phyloP scores from a whole-genome alignment of 306 rosid species.

The Castanea crenata region DNA sequence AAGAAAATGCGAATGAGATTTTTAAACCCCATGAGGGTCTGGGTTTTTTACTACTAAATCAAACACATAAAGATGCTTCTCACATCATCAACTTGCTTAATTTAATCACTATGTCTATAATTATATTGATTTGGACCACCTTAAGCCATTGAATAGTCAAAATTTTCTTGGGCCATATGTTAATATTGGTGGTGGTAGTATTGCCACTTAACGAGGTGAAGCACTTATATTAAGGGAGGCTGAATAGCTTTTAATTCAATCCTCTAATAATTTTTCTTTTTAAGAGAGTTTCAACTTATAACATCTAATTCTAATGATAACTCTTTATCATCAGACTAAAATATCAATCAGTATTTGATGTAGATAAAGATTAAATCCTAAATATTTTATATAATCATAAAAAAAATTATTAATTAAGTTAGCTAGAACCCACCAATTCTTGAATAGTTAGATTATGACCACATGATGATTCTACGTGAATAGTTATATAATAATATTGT shows the following conservation, averaged over 20 bases:
- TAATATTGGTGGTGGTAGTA: no score
- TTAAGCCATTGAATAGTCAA: not conserved
- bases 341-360: no score
- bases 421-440: fast-evolving
- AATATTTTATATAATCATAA: no score
- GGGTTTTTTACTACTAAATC: not conserved
- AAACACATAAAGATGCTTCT: conserved; percentile 13
- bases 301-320: fast-evolving
- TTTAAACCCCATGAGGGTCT: conserved; percentile 1
- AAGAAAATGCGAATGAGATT: not conserved
- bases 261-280: no score
- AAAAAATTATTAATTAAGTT: fast-evolving
- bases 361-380: fast-evolving
- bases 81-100: not conserved
- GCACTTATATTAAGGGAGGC: not conserved
- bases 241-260: not conserved
- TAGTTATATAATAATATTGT: not conserved
- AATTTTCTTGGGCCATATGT: not conserved
- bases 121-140: not conserved
- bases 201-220: not conserved
- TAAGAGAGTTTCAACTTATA: fast-evolving
- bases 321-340: fast-evolving
- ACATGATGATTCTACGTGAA: conserved; percentile 11
- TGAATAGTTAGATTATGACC: not conserved
- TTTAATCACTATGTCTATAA: conserved; percentile 2